Evolutionary conservation across 257 asterid species (phyloP).

Genomic region (Agastache rugosa): DNA sequence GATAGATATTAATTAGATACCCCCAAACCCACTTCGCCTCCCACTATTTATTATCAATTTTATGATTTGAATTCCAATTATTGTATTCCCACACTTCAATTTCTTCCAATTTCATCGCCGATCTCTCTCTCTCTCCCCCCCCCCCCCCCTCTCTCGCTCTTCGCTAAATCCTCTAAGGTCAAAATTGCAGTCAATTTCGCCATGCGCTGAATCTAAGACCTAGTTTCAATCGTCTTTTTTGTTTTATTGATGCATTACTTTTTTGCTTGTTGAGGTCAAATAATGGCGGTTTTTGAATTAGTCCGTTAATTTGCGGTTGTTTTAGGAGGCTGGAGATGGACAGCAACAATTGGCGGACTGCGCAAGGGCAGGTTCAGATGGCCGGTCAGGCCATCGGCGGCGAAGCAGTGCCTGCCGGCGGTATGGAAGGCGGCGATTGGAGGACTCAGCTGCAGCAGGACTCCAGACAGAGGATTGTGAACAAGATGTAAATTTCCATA

Average conservation of each 20-base stretch:
- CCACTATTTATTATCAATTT: background rate
- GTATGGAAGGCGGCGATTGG: constrained; percentile 79
- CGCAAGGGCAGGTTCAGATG: constrained; percentile 60
- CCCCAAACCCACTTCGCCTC: constrained; percentile 1
- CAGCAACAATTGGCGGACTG: constrained; percentile 63
- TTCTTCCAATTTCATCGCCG: constrained; percentile 25
- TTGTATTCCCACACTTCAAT: background rate
- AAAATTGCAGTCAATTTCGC: constrained; percentile 33
- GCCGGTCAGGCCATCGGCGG: constrained; percentile 62
- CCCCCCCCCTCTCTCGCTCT: too few relatives aligned
- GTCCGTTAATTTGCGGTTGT: background rate
- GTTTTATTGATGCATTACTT: background rate
- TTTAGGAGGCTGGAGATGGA: constrained; percentile 52
- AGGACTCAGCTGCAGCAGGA: constrained; percentile 68
- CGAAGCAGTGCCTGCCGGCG: constrained; percentile 48
- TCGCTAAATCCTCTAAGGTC: constrained; percentile 14
- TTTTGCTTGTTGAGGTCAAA: background rate
- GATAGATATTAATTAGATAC: background rate
- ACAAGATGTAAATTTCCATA: constrained; percentile 56
- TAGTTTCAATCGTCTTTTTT: background rate
- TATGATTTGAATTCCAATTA: background rate
- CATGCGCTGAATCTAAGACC: background rate
- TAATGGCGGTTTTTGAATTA: background rate
- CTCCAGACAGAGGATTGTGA: constrained; percentile 75
- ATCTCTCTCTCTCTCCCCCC: constrained; percentile 8